Evolutionary conservation across 441 rosid species (phyloP).

Genomic region (Corymbia calophylla): DNA sequence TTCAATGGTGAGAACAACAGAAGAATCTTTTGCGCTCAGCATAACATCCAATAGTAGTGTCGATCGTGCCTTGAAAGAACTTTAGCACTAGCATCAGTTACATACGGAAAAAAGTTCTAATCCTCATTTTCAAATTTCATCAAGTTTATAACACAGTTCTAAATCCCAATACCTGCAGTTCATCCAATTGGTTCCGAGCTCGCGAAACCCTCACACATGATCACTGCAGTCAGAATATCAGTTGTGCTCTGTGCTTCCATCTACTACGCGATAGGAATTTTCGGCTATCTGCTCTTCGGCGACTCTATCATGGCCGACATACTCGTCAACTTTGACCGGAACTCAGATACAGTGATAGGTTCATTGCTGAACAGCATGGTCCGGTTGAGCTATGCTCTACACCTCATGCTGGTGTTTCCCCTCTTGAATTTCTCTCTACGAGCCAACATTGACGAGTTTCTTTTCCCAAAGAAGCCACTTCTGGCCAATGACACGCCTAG

Average conservation of each 20-base stretch:
- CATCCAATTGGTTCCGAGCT: constrained; percentile 79
- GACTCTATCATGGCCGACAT: constrained; percentile 71
- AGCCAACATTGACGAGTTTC: constrained; percentile 50
- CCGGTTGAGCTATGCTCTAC: constrained; percentile 69
- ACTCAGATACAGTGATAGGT: constrained; percentile 36
- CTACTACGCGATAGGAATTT: constrained; percentile 59
- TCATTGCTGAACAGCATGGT: constrained; percentile 53
- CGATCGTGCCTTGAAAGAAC: neutral
- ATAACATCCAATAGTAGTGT: neutral
- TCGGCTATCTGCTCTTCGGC: constrained; percentile 71
- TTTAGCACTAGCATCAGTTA: neutral
- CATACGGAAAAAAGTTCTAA: neutral
- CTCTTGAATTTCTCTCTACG: constrained; percentile 71
- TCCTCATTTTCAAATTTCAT: neutral
- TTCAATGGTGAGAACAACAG: constrained; percentile 50
- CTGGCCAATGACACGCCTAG: constrained; percentile 40
- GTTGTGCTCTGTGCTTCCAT: constrained; percentile 48
- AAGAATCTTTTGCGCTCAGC: neutral
- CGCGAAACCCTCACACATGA: constrained; percentile 54
- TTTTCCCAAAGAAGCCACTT: constrained; percentile 37
- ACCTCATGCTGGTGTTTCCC: constrained; percentile 82
- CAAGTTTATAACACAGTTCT: neutral
- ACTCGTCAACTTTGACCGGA: constrained; percentile 62
- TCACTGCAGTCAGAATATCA: constrained; percentile 51
- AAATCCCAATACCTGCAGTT: constrained; percentile 30